A percentile compares a stretch with the other conserved stretches of the same genome.
Evolutionary conservation across 345 rosid genomes (phyloP).

Genomic region (Eucalyptus viminalis): DNA sequence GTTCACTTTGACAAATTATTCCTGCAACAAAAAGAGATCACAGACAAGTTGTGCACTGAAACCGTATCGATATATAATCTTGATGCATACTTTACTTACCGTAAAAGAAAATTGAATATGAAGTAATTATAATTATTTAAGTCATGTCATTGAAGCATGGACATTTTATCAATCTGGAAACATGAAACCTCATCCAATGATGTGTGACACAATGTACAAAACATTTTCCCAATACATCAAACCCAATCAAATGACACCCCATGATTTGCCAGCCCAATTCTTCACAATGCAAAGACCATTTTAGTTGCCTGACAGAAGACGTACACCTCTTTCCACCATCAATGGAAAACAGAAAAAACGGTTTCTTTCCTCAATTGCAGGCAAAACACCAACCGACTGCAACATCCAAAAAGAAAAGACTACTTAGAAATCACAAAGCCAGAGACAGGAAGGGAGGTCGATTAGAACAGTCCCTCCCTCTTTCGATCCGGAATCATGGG

Average conservation of each 20-base stretch:
- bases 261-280: background rate
- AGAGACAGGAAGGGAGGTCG: background rate
- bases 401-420: background rate
- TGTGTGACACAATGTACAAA: background rate
- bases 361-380: background rate
- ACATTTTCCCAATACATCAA: background rate
- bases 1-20: background rate
- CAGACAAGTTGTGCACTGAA: background rate
- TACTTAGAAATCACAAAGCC: background rate
- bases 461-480: background rate
- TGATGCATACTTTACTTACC: background rate
- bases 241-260: background rate
- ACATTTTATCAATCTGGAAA: background rate
- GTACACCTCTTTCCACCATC: background rate
- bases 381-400: background rate
- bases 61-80: background rate
- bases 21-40: background rate
- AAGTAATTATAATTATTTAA: background rate
- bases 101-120: background rate
- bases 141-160: background rate
- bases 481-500: slow-evolving; percentile 32
- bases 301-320: background rate
- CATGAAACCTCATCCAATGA: background rate
- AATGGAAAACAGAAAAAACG: background rate
- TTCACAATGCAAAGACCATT: background rate